Evolutionary conservation across 306 rosid genomes (phyloP).

Genomic region (Glycine latifolia): DNA sequence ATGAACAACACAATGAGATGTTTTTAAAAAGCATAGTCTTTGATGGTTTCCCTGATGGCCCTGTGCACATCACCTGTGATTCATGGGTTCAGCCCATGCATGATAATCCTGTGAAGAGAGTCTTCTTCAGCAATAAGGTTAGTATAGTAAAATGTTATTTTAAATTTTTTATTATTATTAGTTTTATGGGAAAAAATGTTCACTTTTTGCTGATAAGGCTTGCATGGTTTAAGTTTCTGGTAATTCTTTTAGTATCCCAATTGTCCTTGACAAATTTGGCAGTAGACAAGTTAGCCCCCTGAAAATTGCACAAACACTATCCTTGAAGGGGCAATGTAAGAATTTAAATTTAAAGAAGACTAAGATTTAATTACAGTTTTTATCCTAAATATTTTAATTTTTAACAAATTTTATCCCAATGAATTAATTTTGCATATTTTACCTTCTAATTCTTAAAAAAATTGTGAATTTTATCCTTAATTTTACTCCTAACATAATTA

Average conservation of each 20-base stretch:
- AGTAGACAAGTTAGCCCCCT: not conserved
- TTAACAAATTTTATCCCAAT: no score
- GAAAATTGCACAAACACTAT: no score
- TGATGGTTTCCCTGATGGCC: conserved; percentile 43
- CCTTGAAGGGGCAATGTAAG: no score
- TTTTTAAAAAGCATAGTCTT: conserved; percentile 42
- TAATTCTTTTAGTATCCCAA: no score
- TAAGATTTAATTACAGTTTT: no score
- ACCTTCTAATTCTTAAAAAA: no score
- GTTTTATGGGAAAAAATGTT: not conserved
- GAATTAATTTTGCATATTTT: no score
- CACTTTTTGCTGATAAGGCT: not conserved
- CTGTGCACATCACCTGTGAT: conserved; percentile 43
- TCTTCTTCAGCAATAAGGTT: conserved; percentile 58
- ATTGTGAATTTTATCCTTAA: no score
- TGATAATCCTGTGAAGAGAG: conserved; percentile 33
- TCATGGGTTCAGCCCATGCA: conserved; percentile 55
- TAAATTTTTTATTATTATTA: not conserved
- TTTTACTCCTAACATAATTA: no score
- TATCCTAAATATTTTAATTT: no score
- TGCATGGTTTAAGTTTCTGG: no score
- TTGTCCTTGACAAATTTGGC: not conserved
- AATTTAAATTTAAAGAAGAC: no score
- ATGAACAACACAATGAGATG: conserved; percentile 26
- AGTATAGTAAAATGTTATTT: not conserved